Base-by-base conservation (phyloP, 768 basidiomycete species). In the Dentipellis fragilis region DNA sequence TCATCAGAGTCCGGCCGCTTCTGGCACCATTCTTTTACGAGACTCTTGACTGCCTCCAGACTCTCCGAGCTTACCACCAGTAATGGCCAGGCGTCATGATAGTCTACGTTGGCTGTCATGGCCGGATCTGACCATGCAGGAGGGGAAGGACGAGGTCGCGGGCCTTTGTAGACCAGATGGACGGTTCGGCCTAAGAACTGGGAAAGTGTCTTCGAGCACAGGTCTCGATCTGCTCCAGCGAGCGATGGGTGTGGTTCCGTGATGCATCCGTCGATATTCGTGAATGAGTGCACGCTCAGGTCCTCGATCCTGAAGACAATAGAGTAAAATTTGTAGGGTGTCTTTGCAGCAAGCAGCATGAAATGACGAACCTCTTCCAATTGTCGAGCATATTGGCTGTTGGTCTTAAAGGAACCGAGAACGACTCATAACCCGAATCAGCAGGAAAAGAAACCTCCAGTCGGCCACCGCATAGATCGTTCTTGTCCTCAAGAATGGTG, bases 71-170 rank as follows among this genome's bases (percentile, higher is more conserved):
- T 84, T 23, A 85, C 70, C 6, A 90, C 63, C 36, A 87, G 68
- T 50, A 91, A 62, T 1, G 88, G 87, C 64, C 80, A 90, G 54
- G 79, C 81, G 58, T 89, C 88, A 66, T 89, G 84, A 39, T 61
- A 67, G 10, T 17, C 17, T 4, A 49, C 49, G 29, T 11, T 12
- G 11, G 54, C 80, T 29, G 77, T 68, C 51, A 88, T 68, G n/a
- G 76, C 63, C 5, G 87, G 85, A 61, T 82, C 84, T 19, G 72
- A 68, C 6, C 54, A 23, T 2, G 85, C 84, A 10, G 83, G 74
- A 22, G 68, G 69, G 51, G 80, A 77, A 0, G 54, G 56, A 9
- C 88, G 81, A 23, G 74, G 66, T 19, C 67, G 67, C 1, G 80
- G 78, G 16, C 88, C 88, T 64, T 89, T 90, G 71, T 76, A 77